Conservation (phyloP, 352 stramenopile genomes). For the Thraustochytrium sp. region DNA sequence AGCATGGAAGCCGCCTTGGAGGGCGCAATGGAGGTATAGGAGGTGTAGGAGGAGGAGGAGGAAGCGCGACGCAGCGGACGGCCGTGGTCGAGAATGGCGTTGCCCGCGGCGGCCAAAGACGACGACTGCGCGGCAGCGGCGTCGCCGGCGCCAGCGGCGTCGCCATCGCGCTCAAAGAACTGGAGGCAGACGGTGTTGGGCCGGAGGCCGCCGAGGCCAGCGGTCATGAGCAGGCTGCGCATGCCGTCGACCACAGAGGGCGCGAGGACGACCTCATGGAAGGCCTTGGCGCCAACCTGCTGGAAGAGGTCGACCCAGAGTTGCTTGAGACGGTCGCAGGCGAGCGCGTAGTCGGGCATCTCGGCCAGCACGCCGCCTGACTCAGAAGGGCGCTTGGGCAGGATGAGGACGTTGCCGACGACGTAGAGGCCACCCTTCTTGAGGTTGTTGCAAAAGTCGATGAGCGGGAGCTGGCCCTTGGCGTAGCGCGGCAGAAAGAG, state of each 20-base stretch:
- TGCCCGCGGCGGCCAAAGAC: neutral
- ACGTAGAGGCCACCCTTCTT: slow-evolving; percentile 73
- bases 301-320: slow-evolving; percentile 51
- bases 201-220: slow-evolving; percentile 65
- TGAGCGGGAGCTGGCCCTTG: slow-evolving; percentile 46
- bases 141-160: neutral
- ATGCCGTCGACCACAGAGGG: slow-evolving; percentile 56
- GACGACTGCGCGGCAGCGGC: neutral
- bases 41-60: no score
- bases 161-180: slow-evolving; percentile 34
- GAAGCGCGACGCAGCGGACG: neutral
- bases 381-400: slow-evolving; percentile 12
- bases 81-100: neutral
- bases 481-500: slow-evolving; percentile 58
- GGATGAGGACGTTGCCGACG: slow-evolving; percentile 59
- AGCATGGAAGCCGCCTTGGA: neutral
- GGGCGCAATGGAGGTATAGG: neutral
- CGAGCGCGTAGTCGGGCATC: slow-evolving; percentile 53
- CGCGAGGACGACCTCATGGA: slow-evolving; percentile 56
- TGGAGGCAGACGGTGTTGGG: slow-evolving; percentile 63
- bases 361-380: slow-evolving; percentile 46
- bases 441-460: slow-evolving; percentile 64
- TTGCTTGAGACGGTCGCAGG: slow-evolving; percentile 45
- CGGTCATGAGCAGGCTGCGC: slow-evolving; percentile 62
- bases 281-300: slow-evolving; percentile 50